A percentile compares a stretch with the other conserved stretches of the same genome.
Conservation (phyloP, 768 basidiomycete genomes). For the Termitomyces sp. region DNA sequence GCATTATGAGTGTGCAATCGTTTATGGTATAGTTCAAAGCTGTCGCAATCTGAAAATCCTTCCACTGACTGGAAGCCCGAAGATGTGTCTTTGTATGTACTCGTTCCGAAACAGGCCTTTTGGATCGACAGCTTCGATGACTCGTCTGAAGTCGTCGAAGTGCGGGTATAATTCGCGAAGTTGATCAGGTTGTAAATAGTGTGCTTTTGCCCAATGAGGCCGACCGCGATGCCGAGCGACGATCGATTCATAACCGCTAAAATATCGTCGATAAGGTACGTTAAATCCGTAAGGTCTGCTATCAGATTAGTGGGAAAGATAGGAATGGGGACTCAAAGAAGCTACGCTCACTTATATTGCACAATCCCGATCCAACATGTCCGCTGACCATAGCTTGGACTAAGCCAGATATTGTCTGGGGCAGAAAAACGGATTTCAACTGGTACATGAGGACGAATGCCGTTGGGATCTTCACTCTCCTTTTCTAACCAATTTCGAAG, state of each 20-base stretch:
- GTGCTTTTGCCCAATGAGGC: constrained; percentile 97
- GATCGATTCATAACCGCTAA: constrained; percentile 73
- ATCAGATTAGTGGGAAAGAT: constrained; percentile 6
- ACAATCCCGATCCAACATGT: constrained; percentile 97
- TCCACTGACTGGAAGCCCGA: constrained; percentile 51
- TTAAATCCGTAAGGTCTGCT: constrained; percentile 80
- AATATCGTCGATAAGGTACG: constrained; percentile 78
- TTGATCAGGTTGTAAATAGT: constrained; percentile 60
- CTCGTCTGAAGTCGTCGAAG: constrained; percentile 72
- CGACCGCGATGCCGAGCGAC: constrained; percentile 68
- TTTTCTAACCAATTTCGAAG: constrained; percentile 67
- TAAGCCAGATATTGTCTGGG: constrained; percentile 91
- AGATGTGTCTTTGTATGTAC: constrained; percentile 85
- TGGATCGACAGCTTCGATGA: constrained; percentile 72
- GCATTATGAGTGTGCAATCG: constrained; percentile 2
- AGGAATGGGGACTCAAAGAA: constrained; percentile 2
- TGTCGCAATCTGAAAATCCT: constrained; percentile 38
- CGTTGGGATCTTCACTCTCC: constrained; percentile 65
- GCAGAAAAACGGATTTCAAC: constrained; percentile 90
- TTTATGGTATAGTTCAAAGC: constrained; percentile 11
- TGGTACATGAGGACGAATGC: constrained; percentile 86
- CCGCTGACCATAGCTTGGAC: constrained; percentile 74
- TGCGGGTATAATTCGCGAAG: constrained; percentile 73
- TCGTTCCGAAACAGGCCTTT: constrained; percentile 79
- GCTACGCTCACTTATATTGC: constrained; percentile 82